phyloP scores from a whole-genome alignment of 2,329 filamentous ascomycete genomes.

The Claviceps sp. region DNA sequence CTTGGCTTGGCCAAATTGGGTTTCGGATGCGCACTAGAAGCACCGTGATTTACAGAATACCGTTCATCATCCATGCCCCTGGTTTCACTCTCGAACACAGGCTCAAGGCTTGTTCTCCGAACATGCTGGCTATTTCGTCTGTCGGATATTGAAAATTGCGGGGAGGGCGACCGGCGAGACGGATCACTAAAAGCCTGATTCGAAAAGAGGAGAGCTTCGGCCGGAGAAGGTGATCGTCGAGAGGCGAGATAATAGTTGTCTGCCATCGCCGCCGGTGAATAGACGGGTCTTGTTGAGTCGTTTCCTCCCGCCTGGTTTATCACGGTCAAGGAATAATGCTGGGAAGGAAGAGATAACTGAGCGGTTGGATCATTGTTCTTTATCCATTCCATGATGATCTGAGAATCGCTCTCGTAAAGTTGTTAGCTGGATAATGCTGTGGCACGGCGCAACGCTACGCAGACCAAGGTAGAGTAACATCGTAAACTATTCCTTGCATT shows the following conservation, averaged over 20 bases:
- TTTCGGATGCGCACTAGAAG: background rate
- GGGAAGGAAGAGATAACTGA: background rate
- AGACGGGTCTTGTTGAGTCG: background rate
- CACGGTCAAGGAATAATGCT: background rate
- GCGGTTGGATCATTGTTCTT: background rate
- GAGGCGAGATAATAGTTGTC: background rate
- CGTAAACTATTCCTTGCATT: background rate
- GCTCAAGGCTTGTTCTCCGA: conserved; percentile 3
- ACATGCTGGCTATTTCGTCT: conserved; percentile 1
- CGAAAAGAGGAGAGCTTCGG: conserved; percentile 1
- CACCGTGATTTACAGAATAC: background rate
- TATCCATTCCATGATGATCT: background rate
- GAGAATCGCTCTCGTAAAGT: background rate
- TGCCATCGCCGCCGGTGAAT: background rate
- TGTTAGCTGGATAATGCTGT: background rate
- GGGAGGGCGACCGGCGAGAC: conserved; percentile 2
- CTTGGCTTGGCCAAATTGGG: conserved; percentile 5
- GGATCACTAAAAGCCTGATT: background rate
- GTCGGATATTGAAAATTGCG: conserved; percentile 1
- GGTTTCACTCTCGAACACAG: conserved; percentile 3
- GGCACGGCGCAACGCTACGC: background rate
- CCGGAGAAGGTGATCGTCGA: conserved; percentile 1
- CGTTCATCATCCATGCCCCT: background rate
- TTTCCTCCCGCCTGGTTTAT: background rate
- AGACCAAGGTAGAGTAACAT: conserved; percentile 1